Evolutionary conservation across 805 yeast species (phyloP), one percentile per base, ranked within the genome.

Genomic region (Candida dendrica): DNA sequence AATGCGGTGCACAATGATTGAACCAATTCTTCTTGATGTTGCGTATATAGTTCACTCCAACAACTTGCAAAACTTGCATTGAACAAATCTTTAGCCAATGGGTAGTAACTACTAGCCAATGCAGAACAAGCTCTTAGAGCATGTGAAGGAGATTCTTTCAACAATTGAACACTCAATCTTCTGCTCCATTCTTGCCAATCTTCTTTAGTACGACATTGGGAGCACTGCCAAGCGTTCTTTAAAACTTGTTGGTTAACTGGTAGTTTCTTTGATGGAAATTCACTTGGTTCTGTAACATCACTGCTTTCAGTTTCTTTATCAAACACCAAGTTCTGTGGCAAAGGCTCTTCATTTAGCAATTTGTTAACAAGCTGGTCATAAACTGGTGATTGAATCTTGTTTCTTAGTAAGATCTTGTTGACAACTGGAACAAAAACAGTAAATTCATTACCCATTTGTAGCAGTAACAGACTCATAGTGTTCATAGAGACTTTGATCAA

Each of bases 141-240:
- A 53, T 86, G 95, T 0, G 96, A 87, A 2, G 99, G 96, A 30
- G 96, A 86, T 58, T 90, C 96, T 52, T 85, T 87, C 48, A 93
- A 66, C 29, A 93, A 61, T 55, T 89, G 96, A 40, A 88, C 84
- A 51, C 93, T 81, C 38, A 93, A 68, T 44, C 93, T 71, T 45
- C 95, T 76, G 49, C 89, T 79, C 99, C 99, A 93, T 56, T 93
- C 98, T 52, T 85, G 91, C 98, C 98, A 93, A 51, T 93, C 98
- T 52, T 90, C 98, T 51, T 81, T 81, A 0, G 97, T 87, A 40
- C 95, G 75, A 49, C 91, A 77, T 50, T 87, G 91, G 19, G 85
- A 77, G 22, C 95, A 84, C 51, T 89, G 96, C 98, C 98, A 93
- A 1, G 90, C 87, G 36, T 78, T 76, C 53, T 86, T 82, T 52